Evolutionary conservation across 2,329 filamentous ascomycete species (phyloP).

Genomic region (Aspergillus awamori): DNA sequence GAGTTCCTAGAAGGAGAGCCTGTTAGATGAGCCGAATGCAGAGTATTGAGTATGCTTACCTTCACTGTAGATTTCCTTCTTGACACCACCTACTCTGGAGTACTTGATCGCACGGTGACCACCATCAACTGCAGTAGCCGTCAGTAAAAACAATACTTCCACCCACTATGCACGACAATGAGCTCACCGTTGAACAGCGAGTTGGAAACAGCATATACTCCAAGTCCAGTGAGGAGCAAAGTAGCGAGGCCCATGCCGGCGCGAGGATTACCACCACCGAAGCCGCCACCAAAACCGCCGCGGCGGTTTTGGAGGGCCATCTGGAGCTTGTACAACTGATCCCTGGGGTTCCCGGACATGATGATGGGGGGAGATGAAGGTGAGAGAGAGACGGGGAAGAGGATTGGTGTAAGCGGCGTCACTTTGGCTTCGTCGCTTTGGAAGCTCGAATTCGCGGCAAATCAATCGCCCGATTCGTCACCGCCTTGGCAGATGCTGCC

Average conservation of each 20-base stretch:
- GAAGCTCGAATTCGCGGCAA: slow-evolving; percentile 21
- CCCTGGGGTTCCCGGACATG: slow-evolving; percentile 61
- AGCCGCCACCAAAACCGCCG: slow-evolving; percentile 49
- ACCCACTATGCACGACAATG: neutral
- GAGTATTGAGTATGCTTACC: slow-evolving; percentile 55
- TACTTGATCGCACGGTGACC: slow-evolving; percentile 99
- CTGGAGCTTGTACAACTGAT: slow-evolving; percentile 68
- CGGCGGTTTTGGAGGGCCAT: slow-evolving; percentile 59
- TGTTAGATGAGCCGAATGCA: slow-evolving; percentile 14
- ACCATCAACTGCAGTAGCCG: slow-evolving; percentile 73
- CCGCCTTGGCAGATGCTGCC: slow-evolving; percentile 22
- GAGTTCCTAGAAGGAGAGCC: slow-evolving; percentile 68
- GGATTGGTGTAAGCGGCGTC: slow-evolving; percentile 11
- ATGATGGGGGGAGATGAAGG: slow-evolving; percentile 28
- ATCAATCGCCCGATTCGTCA: slow-evolving; percentile 28
- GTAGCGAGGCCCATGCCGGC: slow-evolving; percentile 53
- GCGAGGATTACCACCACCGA: slow-evolving; percentile 56
- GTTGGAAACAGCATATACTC: slow-evolving; percentile 52
- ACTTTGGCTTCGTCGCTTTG: slow-evolving; percentile 23
- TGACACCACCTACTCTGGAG: slow-evolving; percentile 85
- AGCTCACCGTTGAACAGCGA: slow-evolving; percentile 68
- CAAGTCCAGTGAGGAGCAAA: slow-evolving; percentile 54
- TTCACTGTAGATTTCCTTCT: slow-evolving; percentile 95
- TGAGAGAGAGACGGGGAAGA: neutral
- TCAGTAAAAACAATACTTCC: slow-evolving; percentile 5